phyloP scores from a whole-genome alignment of 257 asterid species.

The Buddleja alternifolia region DNA sequence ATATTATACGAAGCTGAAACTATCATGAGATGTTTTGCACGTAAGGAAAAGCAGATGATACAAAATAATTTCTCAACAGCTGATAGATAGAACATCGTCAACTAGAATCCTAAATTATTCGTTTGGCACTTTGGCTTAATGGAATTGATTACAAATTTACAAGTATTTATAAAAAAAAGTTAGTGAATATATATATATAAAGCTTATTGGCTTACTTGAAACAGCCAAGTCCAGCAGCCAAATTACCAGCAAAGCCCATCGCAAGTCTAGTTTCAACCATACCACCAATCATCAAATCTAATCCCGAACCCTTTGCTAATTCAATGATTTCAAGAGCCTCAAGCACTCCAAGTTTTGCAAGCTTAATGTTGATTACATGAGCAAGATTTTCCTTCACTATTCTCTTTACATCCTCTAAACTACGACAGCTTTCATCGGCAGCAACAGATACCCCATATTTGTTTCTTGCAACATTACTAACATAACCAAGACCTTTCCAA shows the following conservation, averaged over 20 bases:
- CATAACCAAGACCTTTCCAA: slow-evolving; percentile 79
- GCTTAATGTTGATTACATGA: slow-evolving; percentile 81
- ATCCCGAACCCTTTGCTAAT: slow-evolving; percentile 61
- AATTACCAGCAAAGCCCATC: slow-evolving; percentile 93
- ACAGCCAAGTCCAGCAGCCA: slow-evolving; percentile 93
- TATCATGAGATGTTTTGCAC: too few relatives aligned
- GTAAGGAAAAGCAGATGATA: neutral
- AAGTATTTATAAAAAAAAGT: too few relatives aligned
- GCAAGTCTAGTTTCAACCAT: slow-evolving; percentile 96
- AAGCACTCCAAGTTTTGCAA: slow-evolving; percentile 85
- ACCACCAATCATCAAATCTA: slow-evolving; percentile 90
- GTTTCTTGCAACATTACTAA: slow-evolving; percentile 65
- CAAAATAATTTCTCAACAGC: neutral
- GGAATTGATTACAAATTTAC: too few relatives aligned
- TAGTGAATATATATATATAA: too few relatives aligned
- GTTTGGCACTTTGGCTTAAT: neutral
- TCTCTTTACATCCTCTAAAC: slow-evolving; percentile 69
- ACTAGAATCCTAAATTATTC: neutral
- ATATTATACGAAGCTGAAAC: neutral
- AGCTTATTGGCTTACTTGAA: slow-evolving; percentile 66
- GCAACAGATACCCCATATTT: slow-evolving; percentile 80
- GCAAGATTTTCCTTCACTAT: slow-evolving; percentile 75
- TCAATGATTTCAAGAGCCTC: slow-evolving; percentile 83
- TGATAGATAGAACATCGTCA: neutral
- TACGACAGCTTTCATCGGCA: slow-evolving; percentile 92